Evolutionary conservation across 495 filamentous ascomycete genomes (phyloP), one percentile per base, ranked within the genome.

Genomic region (Saxispiralis lemnorum): DNA sequence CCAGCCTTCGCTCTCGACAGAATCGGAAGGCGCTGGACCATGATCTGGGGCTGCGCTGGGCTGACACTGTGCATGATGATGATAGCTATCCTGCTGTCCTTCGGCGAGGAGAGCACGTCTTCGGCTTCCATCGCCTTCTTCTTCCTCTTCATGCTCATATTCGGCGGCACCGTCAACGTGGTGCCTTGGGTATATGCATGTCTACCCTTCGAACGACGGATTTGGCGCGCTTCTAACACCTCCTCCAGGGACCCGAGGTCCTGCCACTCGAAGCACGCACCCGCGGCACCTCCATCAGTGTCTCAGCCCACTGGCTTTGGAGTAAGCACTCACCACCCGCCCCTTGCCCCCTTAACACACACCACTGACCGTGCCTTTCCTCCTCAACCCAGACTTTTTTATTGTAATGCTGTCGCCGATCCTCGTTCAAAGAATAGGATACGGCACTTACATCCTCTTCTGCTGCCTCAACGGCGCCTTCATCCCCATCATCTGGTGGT

Each of bases 11-110:
- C 63, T 43, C 51, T 69, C 21, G 71, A 73, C 50, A 53, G 37
- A 30, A 42, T 51, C 14, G 56, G 51, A 13, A 38, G 71, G 28
- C 65, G 71, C 24, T 61, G 66, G 38, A 65, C 70, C 9, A 72
- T 76, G 69, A 72, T 76, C 51, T 63, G 61, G 43, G 69, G 69
- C 7, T 69, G 63, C 0, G 56, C 64, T 17, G 67, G 63, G 9
- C 58, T 70, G 1, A 60, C 60, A 1, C 45, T 73, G 18, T 67
- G 62, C 40, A 56, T 72, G 63, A 60, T 70, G 55, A 55, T 73
- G 53, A 66, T 71, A 17, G 58, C 68, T 2, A 61, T 67, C 31
- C 60, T 71, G 0, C 62, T 71, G 28, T 63, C 63, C 19, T 67
- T 65, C 44, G 61, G 65, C 43, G 45, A 41, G 20, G 56, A 58